Conservation (phyloP, 2,329 filamentous ascomycete species). For the Lachnellula hyalina region DNA sequence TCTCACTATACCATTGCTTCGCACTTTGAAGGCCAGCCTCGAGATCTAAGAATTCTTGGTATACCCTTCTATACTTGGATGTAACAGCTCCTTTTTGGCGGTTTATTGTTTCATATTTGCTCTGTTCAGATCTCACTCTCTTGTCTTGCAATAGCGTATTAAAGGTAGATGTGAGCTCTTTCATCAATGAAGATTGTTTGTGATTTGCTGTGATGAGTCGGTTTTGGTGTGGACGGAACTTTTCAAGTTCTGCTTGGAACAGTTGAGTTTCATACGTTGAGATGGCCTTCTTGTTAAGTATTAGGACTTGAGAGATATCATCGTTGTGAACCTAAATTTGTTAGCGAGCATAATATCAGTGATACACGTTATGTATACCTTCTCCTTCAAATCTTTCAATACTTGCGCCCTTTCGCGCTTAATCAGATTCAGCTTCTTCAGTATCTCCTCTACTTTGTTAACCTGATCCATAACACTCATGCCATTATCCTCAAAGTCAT, state of each 20-base stretch:
- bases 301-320: constrained; percentile 95
- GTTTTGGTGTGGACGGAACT: constrained; percentile 89
- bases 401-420: constrained; percentile 90
- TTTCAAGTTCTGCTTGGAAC: constrained; percentile 95
- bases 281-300: constrained; percentile 96
- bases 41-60: constrained; percentile 88
- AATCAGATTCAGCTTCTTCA: constrained; percentile 86
- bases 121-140: constrained; percentile 87
- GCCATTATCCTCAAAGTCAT: constrained; percentile 78
- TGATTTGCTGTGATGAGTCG: constrained; percentile 89
- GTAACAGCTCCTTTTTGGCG: constrained; percentile 76
- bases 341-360: constrained; percentile 9
- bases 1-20: constrained; percentile 90
- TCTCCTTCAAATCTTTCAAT: constrained; percentile 94
- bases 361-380: constrained; percentile 50
- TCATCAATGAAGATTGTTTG: constrained; percentile 90
- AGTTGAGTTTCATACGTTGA: constrained; percentile 86
- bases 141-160: constrained; percentile 89
- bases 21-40: constrained; percentile 81
- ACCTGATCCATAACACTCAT: constrained; percentile 87
- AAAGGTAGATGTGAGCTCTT: constrained; percentile 84
- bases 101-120: constrained; percentile 86
- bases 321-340: constrained; percentile 75
- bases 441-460: constrained; percentile 75
- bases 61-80: constrained; percentile 82